These are phyloP conservation scores for Monosporascus sp. DNA, from an alignment of 2,329 filamentous ascomycete genomes.

Conservation along the genomic window DNA sequence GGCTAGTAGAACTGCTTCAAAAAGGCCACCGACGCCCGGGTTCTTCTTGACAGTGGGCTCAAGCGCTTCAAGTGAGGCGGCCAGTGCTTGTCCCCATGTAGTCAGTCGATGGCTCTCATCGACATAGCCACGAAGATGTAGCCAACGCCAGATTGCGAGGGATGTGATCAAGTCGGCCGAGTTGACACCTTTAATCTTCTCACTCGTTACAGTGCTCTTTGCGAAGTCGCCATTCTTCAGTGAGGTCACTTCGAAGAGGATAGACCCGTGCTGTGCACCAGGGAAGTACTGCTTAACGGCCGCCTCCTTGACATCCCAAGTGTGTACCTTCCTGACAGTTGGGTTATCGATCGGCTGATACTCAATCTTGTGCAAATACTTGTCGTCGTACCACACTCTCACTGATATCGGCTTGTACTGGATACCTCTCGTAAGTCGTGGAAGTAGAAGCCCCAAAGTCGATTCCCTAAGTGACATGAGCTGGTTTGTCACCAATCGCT, in stretches of 20 bases:
- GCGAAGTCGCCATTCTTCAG: constrained; percentile 67
- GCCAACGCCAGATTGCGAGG: constrained; percentile 80
- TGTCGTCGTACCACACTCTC: constrained; percentile 77
- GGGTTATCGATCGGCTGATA: constrained; percentile 47
- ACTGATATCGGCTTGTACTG: constrained; percentile 73
- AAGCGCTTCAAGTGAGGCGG: constrained; percentile 60
- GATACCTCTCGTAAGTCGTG: constrained; percentile 77
- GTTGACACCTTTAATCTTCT: constrained; percentile 56
- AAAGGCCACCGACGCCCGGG: constrained; percentile 45
- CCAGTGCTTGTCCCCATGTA: constrained; percentile 75
- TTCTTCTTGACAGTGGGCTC: constrained; percentile 45
- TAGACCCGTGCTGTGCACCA: constrained; percentile 37
- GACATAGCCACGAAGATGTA: constrained; percentile 83
- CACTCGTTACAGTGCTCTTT: constrained; percentile 59
- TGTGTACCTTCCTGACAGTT: constrained; percentile 41
- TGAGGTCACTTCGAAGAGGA: constrained; percentile 59
- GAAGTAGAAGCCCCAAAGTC: constrained; percentile 71
- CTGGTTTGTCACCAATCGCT: constrained; percentile 67
- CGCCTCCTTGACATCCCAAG: constrained; percentile 69
- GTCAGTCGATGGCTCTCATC: constrained; percentile 75
- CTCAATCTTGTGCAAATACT: constrained; percentile 63
- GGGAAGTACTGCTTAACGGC: constrained; percentile 45
- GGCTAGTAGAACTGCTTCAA: constrained; percentile 76
- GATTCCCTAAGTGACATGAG: constrained; percentile 71
- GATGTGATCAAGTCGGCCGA: constrained; percentile 60